phyloP scores from a whole-genome alignment of 805 yeast species.

The Candida yuanshanica region DNA sequence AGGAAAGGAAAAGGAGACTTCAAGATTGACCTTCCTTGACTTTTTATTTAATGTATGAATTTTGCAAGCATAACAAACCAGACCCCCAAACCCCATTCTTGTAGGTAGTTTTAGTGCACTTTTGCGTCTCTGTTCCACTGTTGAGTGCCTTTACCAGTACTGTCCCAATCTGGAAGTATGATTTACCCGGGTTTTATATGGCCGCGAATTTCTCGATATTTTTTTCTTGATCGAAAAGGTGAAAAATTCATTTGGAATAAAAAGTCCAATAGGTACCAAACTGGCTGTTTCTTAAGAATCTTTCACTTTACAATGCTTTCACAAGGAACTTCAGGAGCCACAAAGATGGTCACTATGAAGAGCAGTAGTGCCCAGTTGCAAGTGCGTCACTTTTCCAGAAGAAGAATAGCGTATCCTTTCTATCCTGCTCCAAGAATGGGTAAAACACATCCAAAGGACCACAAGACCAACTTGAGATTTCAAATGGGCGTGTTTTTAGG shows the following conservation, averaged over 20 bases:
- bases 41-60: too few species aligned
- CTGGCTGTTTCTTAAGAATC: too few species aligned
- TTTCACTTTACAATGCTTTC: background rate
- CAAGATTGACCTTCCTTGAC: too few species aligned
- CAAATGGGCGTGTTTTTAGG: slow-evolving; percentile 75
- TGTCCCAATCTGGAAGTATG: background rate
- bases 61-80: too few species aligned
- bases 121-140: background rate
- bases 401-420: slow-evolving; percentile 49
- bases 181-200: background rate
- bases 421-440: slow-evolving; percentile 40
- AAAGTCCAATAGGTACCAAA: too few species aligned
- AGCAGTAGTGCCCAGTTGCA: slow-evolving; percentile 24
- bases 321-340: background rate
- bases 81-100: too few species aligned
- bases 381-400: slow-evolving; percentile 41
- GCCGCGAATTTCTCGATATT: background rate
- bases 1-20: too few species aligned
- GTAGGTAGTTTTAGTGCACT: too few species aligned
- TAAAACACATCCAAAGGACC: slow-evolving; percentile 34
- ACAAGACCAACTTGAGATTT: slow-evolving; percentile 51
- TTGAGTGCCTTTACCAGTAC: background rate
- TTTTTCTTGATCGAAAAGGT: background rate
- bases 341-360: background rate
- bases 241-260: slow-evolving; percentile 1